Percentiles rank a stretch among this genome's conserved stretches.
Conservation (phyloP, 139 green algal species). For the Bryopsis sp. region DNA sequence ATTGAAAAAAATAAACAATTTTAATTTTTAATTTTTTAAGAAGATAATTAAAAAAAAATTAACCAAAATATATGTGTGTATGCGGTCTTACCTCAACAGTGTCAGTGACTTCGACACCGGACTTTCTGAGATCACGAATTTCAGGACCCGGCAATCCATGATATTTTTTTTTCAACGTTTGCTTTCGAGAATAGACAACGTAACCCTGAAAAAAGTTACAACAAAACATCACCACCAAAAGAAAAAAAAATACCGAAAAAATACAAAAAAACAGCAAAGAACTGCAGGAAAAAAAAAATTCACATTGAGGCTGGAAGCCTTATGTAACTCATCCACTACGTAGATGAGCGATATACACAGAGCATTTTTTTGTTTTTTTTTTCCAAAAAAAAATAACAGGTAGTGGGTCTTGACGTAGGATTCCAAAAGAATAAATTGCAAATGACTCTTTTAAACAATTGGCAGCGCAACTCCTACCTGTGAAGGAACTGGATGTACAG, state of each 20-base stretch:
- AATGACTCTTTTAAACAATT: too few species aligned
- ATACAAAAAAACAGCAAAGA: not conserved
- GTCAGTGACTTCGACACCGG: constrained; percentile 25
- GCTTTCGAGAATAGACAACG: constrained; percentile 45
- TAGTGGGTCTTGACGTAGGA: too few species aligned
- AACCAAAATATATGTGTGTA: too few species aligned
- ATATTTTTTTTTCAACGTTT: constrained; percentile 66
- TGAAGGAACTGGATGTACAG: constrained; percentile 51
- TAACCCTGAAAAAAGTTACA: constrained; percentile 42
- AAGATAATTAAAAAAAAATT: too few species aligned
- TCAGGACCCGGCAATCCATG: constrained; percentile 23
- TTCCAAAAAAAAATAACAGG: too few species aligned
- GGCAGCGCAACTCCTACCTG: constrained; percentile 44
- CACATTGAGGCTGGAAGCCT: too few species aligned
- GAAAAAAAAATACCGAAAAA: not conserved
- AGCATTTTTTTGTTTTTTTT: too few species aligned
- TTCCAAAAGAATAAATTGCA: too few species aligned
- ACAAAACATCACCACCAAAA: not conserved
- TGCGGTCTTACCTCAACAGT: constrained; percentile 15
- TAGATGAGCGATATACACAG: too few species aligned
- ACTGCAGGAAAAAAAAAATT: not conserved
- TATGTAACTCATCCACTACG: too few species aligned
- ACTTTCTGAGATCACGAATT: constrained; percentile 26
- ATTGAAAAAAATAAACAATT: too few species aligned
- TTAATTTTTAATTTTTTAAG: too few species aligned